Evolutionary conservation across 2,329 filamentous ascomycete species (phyloP), one percentile per base, ranked within the genome.

Genomic region (Pyricularia sp.): DNA sequence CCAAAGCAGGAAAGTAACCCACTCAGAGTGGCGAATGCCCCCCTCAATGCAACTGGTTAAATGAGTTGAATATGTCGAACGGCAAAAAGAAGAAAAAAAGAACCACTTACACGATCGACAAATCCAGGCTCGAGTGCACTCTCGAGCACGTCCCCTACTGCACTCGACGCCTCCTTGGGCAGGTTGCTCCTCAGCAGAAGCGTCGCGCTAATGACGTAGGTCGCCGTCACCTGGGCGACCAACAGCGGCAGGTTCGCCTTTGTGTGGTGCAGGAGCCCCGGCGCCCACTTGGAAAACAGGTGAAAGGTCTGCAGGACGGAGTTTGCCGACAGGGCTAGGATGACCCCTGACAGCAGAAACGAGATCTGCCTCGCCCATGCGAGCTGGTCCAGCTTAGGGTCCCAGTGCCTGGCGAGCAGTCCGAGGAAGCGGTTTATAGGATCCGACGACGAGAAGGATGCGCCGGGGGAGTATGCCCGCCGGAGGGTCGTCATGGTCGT

Each of bases 361-460:
- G 90, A 93, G 72, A 96, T 94, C 75, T 93, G 91, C 33, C 92
- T 89, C 26, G 91, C 90, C 92, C 92, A 96, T 11, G 92, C 91
- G 12, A 88, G 85, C 74, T 93, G 91, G 79, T 97, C 91, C 30
- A 97, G 85, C 70, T 89, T 87, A 2, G 92, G 91, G 75, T 96
- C 92, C 86, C 92, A 94, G 79, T 96, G 92, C 69, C 90, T 90
- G 4, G 92, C 92, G 23, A 97, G 80, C 14, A 96, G 83, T 5
- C 92, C 91, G 10, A 97, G 86, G 71, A 94, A 85, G 72, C 92
- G 91, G 80, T 91, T 96, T 76, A 97, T 91, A 0, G 93, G 93
- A 76, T 97, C 93, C 20, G 88, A 89, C 68, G 87, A 87, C 31
- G 90, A 85, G 78, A 92, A 90, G 55, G 86, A 80, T 20, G 80